A percentile compares a stretch with the other conserved stretches of the same genome.
Conservation (phyloP, 306 rosid species). For the Trifolium subterraneum region DNA sequence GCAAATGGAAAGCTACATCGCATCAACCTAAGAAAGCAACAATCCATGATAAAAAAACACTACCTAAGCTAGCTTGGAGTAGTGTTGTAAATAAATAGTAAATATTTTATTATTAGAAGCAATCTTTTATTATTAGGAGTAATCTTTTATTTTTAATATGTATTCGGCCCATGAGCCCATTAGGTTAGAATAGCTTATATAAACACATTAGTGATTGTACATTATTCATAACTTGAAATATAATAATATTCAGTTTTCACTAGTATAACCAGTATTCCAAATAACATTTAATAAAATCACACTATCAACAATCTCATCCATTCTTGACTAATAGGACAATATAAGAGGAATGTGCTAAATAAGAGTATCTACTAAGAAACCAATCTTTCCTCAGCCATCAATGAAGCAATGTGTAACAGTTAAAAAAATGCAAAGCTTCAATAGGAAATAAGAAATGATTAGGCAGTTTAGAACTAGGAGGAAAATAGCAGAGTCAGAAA, state of each 20-base stretch:
- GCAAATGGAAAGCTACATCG: constrained; percentile 31
- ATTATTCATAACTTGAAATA: too few relatives aligned
- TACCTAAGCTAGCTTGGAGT: constrained; percentile 6
- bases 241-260: too few relatives aligned
- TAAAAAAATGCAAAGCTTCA: constrained; percentile 32
- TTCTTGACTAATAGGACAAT: constrained; percentile 24
- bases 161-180: too few relatives aligned
- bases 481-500: constrained; percentile 41
- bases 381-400: constrained; percentile 30
- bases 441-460: constrained; percentile 1
- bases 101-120: too few relatives aligned
- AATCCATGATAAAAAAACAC: background rate
- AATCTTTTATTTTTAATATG: too few relatives aligned
- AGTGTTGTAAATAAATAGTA: too few relatives aligned
- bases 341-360: constrained; percentile 21
- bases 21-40: constrained; percentile 20
- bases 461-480: constrained; percentile 13
- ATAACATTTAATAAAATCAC: constrained; percentile 25
- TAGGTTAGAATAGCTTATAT: too few relatives aligned
- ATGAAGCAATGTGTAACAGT: constrained; percentile 15
- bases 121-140: too few relatives aligned
- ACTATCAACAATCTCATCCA: constrained; percentile 16
- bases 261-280: constrained; percentile 8
- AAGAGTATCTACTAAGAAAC: constrained; percentile 11
- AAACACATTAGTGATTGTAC: too few relatives aligned